Evolutionary conservation across 2,329 filamentous ascomycete species (phyloP).

Genomic region (Fusarium sp.): DNA sequence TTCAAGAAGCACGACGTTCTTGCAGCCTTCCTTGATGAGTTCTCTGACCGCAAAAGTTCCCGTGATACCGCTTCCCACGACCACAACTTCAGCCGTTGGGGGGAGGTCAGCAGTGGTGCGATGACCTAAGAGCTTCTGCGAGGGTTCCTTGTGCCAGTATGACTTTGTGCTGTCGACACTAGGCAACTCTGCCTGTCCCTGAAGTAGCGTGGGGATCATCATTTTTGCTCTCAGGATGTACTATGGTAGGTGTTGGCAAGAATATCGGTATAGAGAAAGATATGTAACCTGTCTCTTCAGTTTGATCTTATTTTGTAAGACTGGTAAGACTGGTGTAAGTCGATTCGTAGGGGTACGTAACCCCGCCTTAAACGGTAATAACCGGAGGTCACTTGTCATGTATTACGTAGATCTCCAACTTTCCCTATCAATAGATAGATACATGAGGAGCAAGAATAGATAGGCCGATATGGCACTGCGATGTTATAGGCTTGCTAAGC

Average conservation of each 20-base stretch:
- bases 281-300: background rate
- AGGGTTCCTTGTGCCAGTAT: slow-evolving; percentile 81
- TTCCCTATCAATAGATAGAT: slow-evolving; percentile 1
- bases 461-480: slow-evolving; percentile 3
- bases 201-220: slow-evolving; percentile 48
- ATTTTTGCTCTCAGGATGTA: slow-evolving; percentile 40
- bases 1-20: slow-evolving; percentile 78
- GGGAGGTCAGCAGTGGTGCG: slow-evolving; percentile 75
- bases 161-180: slow-evolving; percentile 70
- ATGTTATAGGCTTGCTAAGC: background rate
- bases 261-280: background rate
- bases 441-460: background rate
- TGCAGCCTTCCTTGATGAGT: slow-evolving; percentile 62
- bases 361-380: slow-evolving; percentile 20
- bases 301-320: background rate
- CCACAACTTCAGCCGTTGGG: slow-evolving; percentile 71
- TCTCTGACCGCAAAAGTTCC: slow-evolving; percentile 78
- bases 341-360: background rate
- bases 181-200: slow-evolving; percentile 67
- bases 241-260: background rate
- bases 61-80: slow-evolving; percentile 82
- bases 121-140: slow-evolving; percentile 72
- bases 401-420: slow-evolving; percentile 19
- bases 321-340: background rate
- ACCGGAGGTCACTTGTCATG: background rate